Conservation (phyloP, 129 eudicot species). For the Smallanthus sonchifolius region DNA sequence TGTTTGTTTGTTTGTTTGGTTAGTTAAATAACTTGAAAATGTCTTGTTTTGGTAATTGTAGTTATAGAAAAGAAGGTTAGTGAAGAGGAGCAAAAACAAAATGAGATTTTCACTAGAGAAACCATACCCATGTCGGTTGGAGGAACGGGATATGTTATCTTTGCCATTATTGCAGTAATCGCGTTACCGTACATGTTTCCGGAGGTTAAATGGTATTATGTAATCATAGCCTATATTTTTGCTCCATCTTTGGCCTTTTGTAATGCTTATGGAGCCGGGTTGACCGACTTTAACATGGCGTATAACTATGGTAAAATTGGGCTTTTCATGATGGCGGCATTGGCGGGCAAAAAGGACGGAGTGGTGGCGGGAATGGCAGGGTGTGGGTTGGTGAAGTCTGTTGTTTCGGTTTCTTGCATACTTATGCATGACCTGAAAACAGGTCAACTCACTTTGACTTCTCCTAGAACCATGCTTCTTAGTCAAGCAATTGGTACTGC, state of each 20-base stretch:
- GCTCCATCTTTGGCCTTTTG: constrained; percentile 70
- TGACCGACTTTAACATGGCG: constrained; percentile 70
- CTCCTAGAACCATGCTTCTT: constrained; percentile 71
- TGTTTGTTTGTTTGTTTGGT: background rate
- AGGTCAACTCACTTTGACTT: constrained; percentile 59
- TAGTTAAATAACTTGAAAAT: background rate
- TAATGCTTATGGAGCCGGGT: constrained; percentile 71
- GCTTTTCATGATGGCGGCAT: constrained; percentile 45
- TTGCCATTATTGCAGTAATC: constrained; percentile 38
- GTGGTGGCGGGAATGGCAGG: constrained; percentile 55
- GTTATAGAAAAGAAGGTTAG: constrained; percentile 27
- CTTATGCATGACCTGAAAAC: constrained; percentile 69
- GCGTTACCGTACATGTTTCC: constrained; percentile 49
- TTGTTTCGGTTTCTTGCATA: constrained; percentile 58
- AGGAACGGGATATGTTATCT: constrained; percentile 38
- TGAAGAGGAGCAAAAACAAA: constrained; percentile 43
- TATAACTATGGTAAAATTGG: constrained; percentile 66
- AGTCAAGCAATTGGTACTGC: constrained; percentile 69
- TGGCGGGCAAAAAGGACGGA: constrained; percentile 42
- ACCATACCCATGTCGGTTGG: constrained; percentile 46
- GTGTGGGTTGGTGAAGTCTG: constrained; percentile 78
- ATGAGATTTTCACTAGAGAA: constrained; percentile 50
- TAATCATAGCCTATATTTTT: constrained; percentile 41
- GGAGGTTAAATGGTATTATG: constrained; percentile 62
- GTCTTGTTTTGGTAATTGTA: constrained; percentile 6